Conservation (phyloP, 1,139 yeast genomes). For the Yamadazyma sp. region DNA sequence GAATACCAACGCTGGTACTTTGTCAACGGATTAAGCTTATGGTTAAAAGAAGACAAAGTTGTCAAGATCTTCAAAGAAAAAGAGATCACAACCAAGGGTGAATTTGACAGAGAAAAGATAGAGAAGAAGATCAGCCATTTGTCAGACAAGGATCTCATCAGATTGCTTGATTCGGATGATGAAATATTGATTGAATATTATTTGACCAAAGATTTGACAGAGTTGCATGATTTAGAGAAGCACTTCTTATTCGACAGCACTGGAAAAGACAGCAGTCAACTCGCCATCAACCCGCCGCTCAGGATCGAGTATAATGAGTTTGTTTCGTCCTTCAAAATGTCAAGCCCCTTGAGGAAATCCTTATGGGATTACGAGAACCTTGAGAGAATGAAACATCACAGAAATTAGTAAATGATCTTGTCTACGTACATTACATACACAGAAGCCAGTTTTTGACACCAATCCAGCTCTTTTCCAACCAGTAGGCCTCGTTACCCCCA, state of each 20-base stretch:
- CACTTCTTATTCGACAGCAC: conserved; percentile 20
- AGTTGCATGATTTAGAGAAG: conserved; percentile 28
- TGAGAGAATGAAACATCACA: conserved; percentile 19
- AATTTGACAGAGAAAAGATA: conserved; percentile 3
- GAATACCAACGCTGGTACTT: conserved; percentile 29
- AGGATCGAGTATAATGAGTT: conserved; percentile 20
- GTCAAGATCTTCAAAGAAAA: conserved; percentile 21
- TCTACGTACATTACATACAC: too few species aligned
- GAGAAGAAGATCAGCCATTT: conserved; percentile 20
- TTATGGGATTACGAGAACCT: conserved; percentile 25
- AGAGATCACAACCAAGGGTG: conserved; percentile 20
- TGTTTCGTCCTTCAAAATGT: conserved; percentile 21
- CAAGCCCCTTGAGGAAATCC: conserved; percentile 24
- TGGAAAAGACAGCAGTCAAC: conserved; percentile 21
- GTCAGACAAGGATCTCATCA: conserved; percentile 19
- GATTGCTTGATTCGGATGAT: conserved; percentile 25
- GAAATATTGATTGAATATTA: conserved; percentile 34
- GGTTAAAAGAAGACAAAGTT: conserved; percentile 25
- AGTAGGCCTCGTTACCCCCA: too few species aligned
- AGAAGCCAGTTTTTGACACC: too few species aligned
- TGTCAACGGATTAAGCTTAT: conserved; percentile 26
- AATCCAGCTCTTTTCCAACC: too few species aligned
- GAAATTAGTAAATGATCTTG: not conserved
- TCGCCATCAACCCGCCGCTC: conserved; percentile 11
- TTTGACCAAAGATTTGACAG: conserved; percentile 29